Conservation (phyloP, 2,329 filamentous ascomycete genomes). For the Microcera coccophila region DNA sequence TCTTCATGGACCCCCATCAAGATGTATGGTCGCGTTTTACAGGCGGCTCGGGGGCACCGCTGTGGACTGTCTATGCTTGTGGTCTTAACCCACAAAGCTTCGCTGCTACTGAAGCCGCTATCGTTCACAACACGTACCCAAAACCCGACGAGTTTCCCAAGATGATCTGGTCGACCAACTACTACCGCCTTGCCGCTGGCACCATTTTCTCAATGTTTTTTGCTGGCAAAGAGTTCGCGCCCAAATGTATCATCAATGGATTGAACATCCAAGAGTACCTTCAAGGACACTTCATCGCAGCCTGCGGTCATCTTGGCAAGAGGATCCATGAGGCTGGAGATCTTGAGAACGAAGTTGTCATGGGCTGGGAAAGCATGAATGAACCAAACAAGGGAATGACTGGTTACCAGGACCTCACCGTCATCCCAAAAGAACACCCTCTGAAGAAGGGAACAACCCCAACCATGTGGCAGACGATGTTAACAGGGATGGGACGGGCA, state of each 20-base stretch:
- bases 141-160: conserved; percentile 85
- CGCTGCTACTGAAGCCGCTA: conserved; percentile 78
- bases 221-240: conserved; percentile 83
- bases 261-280: conserved; percentile 96
- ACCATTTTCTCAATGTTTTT: conserved; percentile 96
- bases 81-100: conserved; percentile 86
- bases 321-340: conserved; percentile 87
- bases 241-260: conserved; percentile 91
- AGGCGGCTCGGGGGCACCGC: conserved; percentile 89
- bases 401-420: conserved; percentile 74
- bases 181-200: conserved; percentile 78
- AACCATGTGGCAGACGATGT: conserved; percentile 88
- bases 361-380: conserved; percentile 96
- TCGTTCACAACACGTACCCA: conserved; percentile 92
- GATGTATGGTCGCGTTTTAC: conserved; percentile 97
- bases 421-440: conserved; percentile 81
- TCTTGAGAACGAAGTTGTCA: conserved; percentile 78
- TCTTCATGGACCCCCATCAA: conserved; percentile 99
- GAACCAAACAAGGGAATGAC: conserved; percentile 89
- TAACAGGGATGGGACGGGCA: conserved; percentile 85
- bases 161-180: conserved; percentile 99
- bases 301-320: conserved; percentile 75
- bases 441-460: conserved; percentile 90
- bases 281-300: conserved; percentile 77
- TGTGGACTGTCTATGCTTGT: conserved; percentile 96